Conservation (phyloP, 805 yeast species). For the Ogataea zsoltii region DNA sequence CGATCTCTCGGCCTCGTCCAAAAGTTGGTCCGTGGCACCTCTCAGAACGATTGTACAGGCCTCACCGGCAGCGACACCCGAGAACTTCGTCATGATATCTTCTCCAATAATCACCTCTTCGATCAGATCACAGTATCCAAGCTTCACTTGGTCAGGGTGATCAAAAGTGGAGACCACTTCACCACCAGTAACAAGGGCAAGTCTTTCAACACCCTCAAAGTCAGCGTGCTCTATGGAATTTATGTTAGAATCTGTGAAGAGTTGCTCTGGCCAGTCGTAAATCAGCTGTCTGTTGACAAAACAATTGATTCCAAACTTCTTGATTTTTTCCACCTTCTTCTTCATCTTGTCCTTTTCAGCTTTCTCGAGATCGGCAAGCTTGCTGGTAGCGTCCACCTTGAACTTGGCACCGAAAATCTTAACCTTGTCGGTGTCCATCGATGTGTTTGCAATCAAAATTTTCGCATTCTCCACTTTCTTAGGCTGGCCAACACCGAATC, state of each 20-base stretch:
- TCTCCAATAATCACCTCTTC: constrained; percentile 95
- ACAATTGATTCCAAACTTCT: constrained; percentile 76
- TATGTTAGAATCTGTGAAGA: constrained; percentile 82
- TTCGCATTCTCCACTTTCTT: constrained; percentile 79
- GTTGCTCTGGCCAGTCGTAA: constrained; percentile 97
- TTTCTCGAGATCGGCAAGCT: constrained; percentile 89
- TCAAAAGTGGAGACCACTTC: constrained; percentile 98
- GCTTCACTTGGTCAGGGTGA: constrained; percentile 77
- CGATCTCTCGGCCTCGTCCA: constrained; percentile 97
- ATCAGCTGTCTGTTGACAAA: constrained; percentile 95
- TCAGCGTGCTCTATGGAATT: constrained; percentile 98
- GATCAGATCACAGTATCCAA: constrained; percentile 86
- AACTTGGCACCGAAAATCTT: constrained; percentile 97
- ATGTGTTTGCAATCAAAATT: constrained; percentile 90
- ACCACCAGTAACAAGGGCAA: constrained; percentile 96
- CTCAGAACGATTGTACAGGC: constrained; percentile 95
- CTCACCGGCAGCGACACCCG: constrained; percentile 94
- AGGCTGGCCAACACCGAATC: constrained; percentile 93
- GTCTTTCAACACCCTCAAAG: constrained; percentile 95
- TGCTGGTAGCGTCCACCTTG: constrained; percentile 92
- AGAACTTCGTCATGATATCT: constrained; percentile 82
- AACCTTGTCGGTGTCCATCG: constrained; percentile 96
- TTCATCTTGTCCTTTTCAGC: constrained; percentile 96
- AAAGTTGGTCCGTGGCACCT: constrained; percentile 98
- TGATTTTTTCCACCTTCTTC: constrained; percentile 82